These are phyloP conservation scores for Alternaria ethzedia DNA, from an alignment of 2,329 filamentous ascomycete species.

Conservation along the genomic window DNA sequence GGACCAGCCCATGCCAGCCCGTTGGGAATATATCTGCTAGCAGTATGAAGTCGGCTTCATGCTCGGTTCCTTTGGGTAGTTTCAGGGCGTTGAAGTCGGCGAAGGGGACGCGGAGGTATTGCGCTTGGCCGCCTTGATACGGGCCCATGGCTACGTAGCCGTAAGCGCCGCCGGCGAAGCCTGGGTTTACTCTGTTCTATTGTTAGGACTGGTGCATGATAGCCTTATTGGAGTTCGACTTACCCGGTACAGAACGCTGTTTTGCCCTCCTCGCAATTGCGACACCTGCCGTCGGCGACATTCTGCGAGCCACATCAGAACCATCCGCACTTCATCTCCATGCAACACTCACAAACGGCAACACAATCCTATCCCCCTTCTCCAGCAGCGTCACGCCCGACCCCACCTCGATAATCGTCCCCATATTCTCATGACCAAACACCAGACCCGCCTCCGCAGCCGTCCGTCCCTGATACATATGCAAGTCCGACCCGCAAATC, in stretches of 20 bases:
- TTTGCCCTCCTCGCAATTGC: slow-evolving; percentile 68
- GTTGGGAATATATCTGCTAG: slow-evolving; percentile 59
- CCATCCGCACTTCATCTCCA: neutral
- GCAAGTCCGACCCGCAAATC: slow-evolving; percentile 60
- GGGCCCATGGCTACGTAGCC: slow-evolving; percentile 69
- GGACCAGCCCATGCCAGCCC: slow-evolving; percentile 64
- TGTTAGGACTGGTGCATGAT: neutral
- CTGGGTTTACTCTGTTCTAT: slow-evolving; percentile 57
- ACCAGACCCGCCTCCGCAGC: slow-evolving; percentile 67
- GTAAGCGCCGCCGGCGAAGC: slow-evolving; percentile 66
- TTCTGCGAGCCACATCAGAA: neutral
- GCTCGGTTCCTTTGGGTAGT: slow-evolving; percentile 65
- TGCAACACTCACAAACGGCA: slow-evolving; percentile 59
- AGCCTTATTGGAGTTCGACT: neutral
- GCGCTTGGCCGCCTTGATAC: slow-evolving; percentile 64
- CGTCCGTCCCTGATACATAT: slow-evolving; percentile 71
- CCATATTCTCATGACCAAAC: slow-evolving; percentile 69
- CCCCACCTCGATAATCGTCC: slow-evolving; percentile 62
- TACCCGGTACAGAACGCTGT: slow-evolving; percentile 69
- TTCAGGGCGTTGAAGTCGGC: slow-evolving; percentile 71
- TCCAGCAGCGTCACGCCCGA: slow-evolving; percentile 66
- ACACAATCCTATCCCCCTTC: slow-evolving; percentile 68
- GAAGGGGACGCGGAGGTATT: slow-evolving; percentile 69
- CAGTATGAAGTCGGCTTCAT: slow-evolving; percentile 66
- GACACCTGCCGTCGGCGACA: slow-evolving; percentile 55